Base-by-base conservation (phyloP, 2,329 filamentous ascomycete species). In the Colletotrichum somersetense region DNA sequence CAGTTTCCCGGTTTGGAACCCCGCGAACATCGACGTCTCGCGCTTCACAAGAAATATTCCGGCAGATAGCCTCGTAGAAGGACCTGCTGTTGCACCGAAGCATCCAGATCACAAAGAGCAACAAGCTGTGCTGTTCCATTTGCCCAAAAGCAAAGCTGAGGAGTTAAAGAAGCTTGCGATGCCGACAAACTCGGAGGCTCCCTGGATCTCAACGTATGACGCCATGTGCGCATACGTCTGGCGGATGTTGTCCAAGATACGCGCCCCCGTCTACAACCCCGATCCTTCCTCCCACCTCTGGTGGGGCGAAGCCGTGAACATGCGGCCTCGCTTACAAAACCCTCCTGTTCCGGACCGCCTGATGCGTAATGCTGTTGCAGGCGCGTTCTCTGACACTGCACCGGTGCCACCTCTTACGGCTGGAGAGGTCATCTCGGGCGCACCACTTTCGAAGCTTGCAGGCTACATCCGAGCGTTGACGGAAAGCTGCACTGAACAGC, bases 141-240 rank as follows among this genome's bases (percentile, higher is more conserved):
- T 57, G 40, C 40, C 62, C 30, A 42, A 33, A 7, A 46, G 57
- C 18, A 61, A 46, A 14, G 57, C 57, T 3, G 23, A 20, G 6
- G 14, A 56, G 42, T n/a, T 63, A 11, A 63, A 63, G 61, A 63
- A 26, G 61, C 42, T 50, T 35, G 61, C 46, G 5, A 75, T 79
- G 1, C 81, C 82, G 0, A 74, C 62, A 2, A 80, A 81, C 0
- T 63, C 75, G 0, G 80, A 80, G 18, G 79, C 77, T 11, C 74
- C 75, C 53, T 84, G 83, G 82, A 80, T 86, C 44, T 86, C 83
- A 5, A 85, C 82, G 5, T 85, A 85, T 72, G 84, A 85, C 62
- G 83, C 83, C 44, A 79, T 82, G 67, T 78, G 78, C 5, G 83
- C 83, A 8, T 80, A 81, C 46, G 77, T 85, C 16, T 85, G 83